Percentiles rank a stretch among this genome's conserved stretches.
Evolutionary conservation across 2,329 filamentous ascomycete genomes (phyloP).

Genomic region (Hymenoscyphus linearis): DNA sequence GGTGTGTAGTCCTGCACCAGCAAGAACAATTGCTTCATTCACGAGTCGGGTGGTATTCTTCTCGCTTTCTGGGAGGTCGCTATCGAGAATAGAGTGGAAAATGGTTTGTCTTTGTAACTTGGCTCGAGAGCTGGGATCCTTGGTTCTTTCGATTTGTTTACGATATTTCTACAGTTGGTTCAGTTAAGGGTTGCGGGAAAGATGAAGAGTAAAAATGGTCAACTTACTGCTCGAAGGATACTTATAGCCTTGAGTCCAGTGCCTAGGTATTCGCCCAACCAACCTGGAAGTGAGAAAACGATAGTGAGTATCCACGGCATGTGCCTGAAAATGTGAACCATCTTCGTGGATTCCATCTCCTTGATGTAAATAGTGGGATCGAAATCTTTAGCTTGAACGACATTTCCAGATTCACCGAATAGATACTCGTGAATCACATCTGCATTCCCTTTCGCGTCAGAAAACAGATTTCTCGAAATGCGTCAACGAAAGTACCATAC

Average conservation of each 20-base stretch:
- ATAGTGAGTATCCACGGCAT: not conserved
- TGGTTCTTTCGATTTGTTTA: not conserved
- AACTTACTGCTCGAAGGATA: not conserved
- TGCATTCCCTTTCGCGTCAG: not conserved
- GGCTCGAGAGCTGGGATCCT: not conserved
- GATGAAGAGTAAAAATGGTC: not conserved
- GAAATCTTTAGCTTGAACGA: not conserved
- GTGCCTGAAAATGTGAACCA: not conserved
- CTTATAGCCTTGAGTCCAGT: not conserved
- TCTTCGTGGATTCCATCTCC: not conserved
- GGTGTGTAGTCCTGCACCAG: constrained; percentile 34
- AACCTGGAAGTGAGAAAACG: not conserved
- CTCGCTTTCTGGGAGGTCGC: not conserved
- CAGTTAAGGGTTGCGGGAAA: not conserved
- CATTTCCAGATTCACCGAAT: not conserved
- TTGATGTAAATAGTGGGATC: not conserved
- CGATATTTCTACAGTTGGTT: not conserved
- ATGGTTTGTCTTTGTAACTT: not conserved
- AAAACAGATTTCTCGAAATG: not conserved
- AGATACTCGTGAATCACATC: not conserved
- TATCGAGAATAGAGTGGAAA: constrained; percentile 1
- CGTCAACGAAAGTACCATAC: not conserved
- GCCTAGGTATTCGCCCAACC: not conserved
- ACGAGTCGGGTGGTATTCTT: constrained; percentile 22
- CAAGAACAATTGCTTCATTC: constrained; percentile 32